Conservation (phyloP, 2,329 filamentous ascomycete genomes). For the Fusarium sublunatum region DNA sequence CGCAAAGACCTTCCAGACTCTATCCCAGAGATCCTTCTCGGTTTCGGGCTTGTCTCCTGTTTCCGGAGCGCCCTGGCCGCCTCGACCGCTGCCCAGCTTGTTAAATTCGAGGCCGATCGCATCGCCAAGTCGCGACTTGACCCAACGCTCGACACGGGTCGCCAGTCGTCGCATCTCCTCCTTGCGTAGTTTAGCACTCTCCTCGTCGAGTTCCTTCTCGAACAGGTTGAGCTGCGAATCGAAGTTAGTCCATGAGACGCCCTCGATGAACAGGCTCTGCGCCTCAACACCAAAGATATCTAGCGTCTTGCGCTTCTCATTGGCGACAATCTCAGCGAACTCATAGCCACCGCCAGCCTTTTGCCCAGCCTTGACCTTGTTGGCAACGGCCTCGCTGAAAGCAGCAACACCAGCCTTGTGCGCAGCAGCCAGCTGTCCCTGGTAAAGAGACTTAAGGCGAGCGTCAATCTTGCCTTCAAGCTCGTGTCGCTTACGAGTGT, state of each 20-base stretch:
- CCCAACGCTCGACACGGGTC: slow-evolving; percentile 92
- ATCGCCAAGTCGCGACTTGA: slow-evolving; percentile 86
- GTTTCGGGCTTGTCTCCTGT: slow-evolving; percentile 75
- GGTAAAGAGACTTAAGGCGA: slow-evolving; percentile 88
- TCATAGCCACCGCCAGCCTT: slow-evolving; percentile 93
- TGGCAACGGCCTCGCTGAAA: slow-evolving; percentile 89
- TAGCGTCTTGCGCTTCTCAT: slow-evolving; percentile 81
- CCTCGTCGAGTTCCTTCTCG: slow-evolving; percentile 90
- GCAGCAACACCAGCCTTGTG: slow-evolving; percentile 87
- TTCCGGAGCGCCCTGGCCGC: slow-evolving; percentile 83
- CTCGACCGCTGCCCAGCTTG: slow-evolving; percentile 89
- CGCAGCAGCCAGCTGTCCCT: slow-evolving; percentile 86
- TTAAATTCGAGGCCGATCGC: slow-evolving; percentile 95
- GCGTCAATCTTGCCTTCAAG: slow-evolving; percentile 87
- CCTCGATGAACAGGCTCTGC: slow-evolving; percentile 78
- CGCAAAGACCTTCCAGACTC: slow-evolving; percentile 89
- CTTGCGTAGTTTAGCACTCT: slow-evolving; percentile 84
- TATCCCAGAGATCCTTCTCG: slow-evolving; percentile 94
- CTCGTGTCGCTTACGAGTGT: slow-evolving; percentile 84
- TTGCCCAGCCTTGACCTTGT: slow-evolving; percentile 89
- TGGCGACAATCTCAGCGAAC: slow-evolving; percentile 91
- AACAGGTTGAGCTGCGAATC: slow-evolving; percentile 82
- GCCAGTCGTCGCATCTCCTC: slow-evolving; percentile 97
- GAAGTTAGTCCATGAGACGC: slow-evolving; percentile 89
- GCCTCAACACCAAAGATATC: slow-evolving; percentile 81